These are phyloP conservation scores for Nicotiana tomentosiformis DNA, from an alignment of 257 asterid genomes.

Conservation along the genomic window DNA sequence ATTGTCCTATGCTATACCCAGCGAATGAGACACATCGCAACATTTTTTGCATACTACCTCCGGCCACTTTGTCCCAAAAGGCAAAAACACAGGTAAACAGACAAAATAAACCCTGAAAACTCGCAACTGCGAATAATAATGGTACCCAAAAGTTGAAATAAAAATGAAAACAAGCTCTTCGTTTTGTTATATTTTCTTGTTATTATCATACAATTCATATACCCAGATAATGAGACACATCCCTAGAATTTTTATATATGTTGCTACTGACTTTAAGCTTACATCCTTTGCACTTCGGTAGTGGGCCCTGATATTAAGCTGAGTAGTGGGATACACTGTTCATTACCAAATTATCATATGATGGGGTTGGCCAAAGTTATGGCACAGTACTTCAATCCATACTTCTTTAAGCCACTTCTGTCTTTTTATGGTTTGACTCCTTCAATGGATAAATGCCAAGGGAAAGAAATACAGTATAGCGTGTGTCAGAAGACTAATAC, in stretches of 20 bases:
- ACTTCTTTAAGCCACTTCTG: neutral
- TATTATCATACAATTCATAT: too few relatives aligned
- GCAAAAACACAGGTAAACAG: too few relatives aligned
- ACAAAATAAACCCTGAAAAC: too few relatives aligned
- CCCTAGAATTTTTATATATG: neutral
- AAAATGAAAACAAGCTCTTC: too few relatives aligned
- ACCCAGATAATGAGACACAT: neutral
- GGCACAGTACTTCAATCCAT: conserved; percentile 4
- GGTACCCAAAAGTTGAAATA: too few relatives aligned
- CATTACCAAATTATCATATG: neutral
- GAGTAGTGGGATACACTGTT: neutral
- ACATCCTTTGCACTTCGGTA: neutral
- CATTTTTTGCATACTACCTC: too few relatives aligned
- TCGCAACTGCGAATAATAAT: too few relatives aligned
- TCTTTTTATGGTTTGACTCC: neutral
- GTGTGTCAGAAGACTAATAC: neutral
- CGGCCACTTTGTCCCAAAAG: too few relatives aligned
- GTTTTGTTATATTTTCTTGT: too few relatives aligned
- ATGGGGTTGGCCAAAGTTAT: neutral
- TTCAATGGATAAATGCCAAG: neutral
- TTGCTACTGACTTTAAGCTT: neutral
- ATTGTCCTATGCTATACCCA: too few relatives aligned
- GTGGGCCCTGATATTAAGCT: neutral
- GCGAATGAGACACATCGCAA: too few relatives aligned
- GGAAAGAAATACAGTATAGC: neutral